A percentile compares a stretch with the other conserved stretches of the same genome.
Evolutionary conservation across 495 filamentous ascomycete genomes (phyloP).

Genomic region (Pyrenopolyporus hunteri): DNA sequence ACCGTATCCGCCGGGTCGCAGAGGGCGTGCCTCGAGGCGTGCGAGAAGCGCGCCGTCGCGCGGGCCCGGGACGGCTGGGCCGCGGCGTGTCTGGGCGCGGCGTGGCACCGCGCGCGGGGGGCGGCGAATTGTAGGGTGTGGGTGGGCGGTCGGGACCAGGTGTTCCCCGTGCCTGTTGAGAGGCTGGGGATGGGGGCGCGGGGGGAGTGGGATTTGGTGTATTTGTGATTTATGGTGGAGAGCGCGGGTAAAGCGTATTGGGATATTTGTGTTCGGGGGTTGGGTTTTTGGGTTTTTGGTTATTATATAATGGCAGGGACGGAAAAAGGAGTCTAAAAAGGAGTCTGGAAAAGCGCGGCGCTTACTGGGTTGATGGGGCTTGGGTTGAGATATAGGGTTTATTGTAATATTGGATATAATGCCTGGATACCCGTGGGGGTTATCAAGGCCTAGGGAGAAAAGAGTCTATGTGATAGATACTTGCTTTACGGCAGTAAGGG

Average conservation of each 20-base stretch:
- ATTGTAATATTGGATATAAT: no score
- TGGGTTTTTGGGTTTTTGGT: not conserved
- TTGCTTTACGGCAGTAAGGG: no score
- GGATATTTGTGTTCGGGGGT: not conserved
- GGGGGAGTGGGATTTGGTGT: constrained; percentile 34
- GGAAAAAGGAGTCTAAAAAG: no score
- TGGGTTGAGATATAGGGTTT: no score
- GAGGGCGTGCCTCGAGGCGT: constrained; percentile 25
- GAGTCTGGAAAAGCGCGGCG: no score
- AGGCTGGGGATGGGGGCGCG: constrained; percentile 2
- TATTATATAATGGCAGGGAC: not conserved
- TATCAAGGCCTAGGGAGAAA: no score
- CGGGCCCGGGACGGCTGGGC: constrained; percentile 5
- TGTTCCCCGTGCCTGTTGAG: constrained; percentile 35
- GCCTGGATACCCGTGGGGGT: no score
- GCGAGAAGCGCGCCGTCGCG: constrained; percentile 25
- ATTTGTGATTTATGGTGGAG: constrained; percentile 20
- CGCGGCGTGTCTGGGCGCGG: constrained; percentile 33
- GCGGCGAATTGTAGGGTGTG: constrained; percentile 32
- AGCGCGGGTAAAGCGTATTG: not conserved
- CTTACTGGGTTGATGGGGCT: no score
- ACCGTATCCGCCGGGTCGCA: not conserved
- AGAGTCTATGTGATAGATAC: no score
- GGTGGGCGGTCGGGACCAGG: constrained; percentile 21
- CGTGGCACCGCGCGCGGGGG: constrained; percentile 7